Conservation (phyloP, 2,329 filamentous ascomycete genomes). For the Fulvia fulva region DNA sequence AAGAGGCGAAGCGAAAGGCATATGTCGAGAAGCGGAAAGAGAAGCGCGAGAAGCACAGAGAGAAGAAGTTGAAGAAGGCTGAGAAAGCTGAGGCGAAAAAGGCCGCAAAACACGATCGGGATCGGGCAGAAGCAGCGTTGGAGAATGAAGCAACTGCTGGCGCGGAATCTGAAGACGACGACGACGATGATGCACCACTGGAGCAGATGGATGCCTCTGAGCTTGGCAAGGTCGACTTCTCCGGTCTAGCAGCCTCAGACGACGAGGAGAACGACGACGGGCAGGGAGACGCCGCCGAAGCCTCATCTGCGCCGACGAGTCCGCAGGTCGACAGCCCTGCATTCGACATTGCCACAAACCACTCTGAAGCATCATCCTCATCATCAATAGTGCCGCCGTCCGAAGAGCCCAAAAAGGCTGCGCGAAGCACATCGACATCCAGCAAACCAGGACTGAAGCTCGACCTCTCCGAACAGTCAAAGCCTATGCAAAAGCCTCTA, state of each 20-base stretch:
- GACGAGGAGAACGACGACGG: constrained; percentile 23
- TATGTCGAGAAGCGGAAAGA: constrained; percentile 43
- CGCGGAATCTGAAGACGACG: constrained; percentile 21
- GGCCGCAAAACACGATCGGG: constrained; percentile 28
- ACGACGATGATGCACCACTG: constrained; percentile 26
- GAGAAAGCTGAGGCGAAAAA: constrained; percentile 40
- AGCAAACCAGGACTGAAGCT: constrained; percentile 15
- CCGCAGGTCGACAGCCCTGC: constrained; percentile 38
- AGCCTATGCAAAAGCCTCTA: constrained; percentile 26
- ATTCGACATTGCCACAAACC: constrained; percentile 37
- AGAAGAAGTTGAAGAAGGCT: constrained; percentile 38
- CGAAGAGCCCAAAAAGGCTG: constrained; percentile 13
- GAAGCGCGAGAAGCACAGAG: constrained; percentile 45
- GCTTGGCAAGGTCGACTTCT: constrained; percentile 33
- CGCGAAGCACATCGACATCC: constrained; percentile 14
- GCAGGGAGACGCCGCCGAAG: constrained; percentile 28
- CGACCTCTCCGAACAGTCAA: constrained; percentile 23
- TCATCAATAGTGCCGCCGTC: constrained; percentile 43
- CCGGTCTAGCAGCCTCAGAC: constrained; percentile 26
- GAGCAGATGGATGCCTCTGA: constrained; percentile 23
- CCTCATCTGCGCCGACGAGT: constrained; percentile 36
- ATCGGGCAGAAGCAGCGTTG: constrained; percentile 20
- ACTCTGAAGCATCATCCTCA: constrained; percentile 44
- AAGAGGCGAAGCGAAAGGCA: constrained; percentile 30
- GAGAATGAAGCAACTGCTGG: constrained; percentile 26